Percentiles rank a stretch among this genome's conserved stretches.
Evolutionary conservation across 495 filamentous ascomycete species (phyloP).

Genomic region (Penicillium soppii): DNA sequence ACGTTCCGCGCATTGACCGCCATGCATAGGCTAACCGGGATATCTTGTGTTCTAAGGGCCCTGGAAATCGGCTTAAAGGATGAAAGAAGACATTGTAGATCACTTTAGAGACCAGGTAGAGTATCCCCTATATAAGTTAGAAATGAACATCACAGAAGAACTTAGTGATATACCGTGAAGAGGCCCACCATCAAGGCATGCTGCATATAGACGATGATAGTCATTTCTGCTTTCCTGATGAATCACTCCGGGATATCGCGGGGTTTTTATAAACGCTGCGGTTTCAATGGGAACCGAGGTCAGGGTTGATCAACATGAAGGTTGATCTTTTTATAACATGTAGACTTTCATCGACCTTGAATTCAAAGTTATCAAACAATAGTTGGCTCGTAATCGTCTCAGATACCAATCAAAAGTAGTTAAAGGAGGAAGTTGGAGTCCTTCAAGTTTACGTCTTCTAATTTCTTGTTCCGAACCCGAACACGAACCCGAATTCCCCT

Average conservation of each 20-base stretch:
- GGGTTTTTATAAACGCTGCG: background rate
- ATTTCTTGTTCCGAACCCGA: background rate
- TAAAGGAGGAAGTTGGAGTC: no score
- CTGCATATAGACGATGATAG: background rate
- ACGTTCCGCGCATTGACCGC: conserved; percentile 1
- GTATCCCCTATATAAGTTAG: background rate
- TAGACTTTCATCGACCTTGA: no score
- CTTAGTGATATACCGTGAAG: background rate
- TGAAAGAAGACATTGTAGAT: conserved; percentile 49
- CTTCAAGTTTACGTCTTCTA: no score
- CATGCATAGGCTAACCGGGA: background rate
- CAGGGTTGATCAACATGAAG: background rate
- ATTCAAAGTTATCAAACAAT: no score
- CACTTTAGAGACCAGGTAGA: background rate
- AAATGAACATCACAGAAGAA: background rate
- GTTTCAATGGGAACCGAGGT: background rate
- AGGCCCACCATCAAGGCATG: background rate
- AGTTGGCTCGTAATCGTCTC: no score
- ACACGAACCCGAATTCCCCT: background rate
- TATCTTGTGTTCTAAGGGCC: conserved; percentile 24
- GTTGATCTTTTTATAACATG: background rate
- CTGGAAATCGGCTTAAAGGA: conserved; percentile 44
- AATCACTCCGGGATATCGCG: background rate
- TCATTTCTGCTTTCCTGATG: background rate
- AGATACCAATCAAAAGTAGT: no score